Evolutionary conservation across 805 yeast species (phyloP).

Genomic region (Starmerella stigmatis): DNA sequence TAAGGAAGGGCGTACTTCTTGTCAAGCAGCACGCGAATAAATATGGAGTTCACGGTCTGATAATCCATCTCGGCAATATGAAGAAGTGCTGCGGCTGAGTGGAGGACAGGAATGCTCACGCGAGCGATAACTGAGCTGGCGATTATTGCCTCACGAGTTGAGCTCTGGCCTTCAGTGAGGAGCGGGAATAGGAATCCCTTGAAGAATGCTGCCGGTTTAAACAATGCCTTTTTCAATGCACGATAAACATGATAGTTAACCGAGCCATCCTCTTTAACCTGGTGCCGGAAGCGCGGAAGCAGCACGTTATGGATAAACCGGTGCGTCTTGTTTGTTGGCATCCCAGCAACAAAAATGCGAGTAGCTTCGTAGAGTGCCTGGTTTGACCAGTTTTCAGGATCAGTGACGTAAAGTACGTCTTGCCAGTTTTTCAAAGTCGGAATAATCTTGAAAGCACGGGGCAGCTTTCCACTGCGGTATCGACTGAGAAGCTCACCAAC

Average conservation of each 20-base stretch:
- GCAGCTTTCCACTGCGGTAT: conserved; percentile 91
- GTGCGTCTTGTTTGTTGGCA: conserved; percentile 81
- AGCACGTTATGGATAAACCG: conserved; percentile 50
- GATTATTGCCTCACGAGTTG: conserved; percentile 87
- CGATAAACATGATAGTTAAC: conserved; percentile 89
- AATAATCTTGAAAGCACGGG: conserved; percentile 89
- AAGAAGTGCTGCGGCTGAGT: conserved; percentile 90
- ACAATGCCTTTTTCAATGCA: conserved; percentile 80
- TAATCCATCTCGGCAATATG: conserved; percentile 74
- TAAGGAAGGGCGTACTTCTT: conserved; percentile 95
- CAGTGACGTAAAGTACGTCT: conserved; percentile 82
- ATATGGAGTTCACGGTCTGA: conserved; percentile 79
- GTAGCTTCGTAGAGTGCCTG: conserved; percentile 93
- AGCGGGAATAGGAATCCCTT: conserved; percentile 91
- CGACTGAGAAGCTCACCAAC: conserved; percentile 79
- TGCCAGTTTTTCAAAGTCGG: conserved; percentile 94
- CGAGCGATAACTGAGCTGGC: conserved; percentile 85
- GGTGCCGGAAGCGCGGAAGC: conserved; percentile 35
- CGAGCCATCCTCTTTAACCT: conserved; percentile 36
- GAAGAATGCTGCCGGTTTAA: conserved; percentile 96
- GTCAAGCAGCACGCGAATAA: conserved; percentile 79
- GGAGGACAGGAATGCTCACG: conserved; percentile 86
- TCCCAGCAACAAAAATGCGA: conserved; percentile 80
- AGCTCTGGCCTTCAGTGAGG: conserved; percentile 68
- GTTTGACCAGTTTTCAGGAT: conserved; percentile 91